A percentile compares a stretch with the other conserved stretches of the same genome.
phyloP scores from a whole-genome alignment of 169 alveolate species.

The Condylostoma magnum region DNA sequence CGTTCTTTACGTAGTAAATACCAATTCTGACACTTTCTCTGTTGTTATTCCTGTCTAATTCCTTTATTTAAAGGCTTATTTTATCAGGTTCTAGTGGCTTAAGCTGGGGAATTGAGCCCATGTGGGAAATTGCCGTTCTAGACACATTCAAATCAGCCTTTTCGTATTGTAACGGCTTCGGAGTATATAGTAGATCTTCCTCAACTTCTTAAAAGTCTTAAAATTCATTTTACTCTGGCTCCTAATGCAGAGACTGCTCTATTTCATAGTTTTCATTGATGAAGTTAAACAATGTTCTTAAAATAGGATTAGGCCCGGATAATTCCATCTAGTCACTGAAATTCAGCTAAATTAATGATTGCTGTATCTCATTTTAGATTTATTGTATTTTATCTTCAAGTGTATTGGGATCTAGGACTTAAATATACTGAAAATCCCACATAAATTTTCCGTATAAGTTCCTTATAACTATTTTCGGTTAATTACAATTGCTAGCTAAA shows the following conservation, averaged over 20 bases:
- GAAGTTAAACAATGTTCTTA: too few species aligned
- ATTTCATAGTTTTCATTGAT: too few species aligned
- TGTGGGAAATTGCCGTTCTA: too few species aligned
- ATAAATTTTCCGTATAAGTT: slow-evolving; percentile 18
- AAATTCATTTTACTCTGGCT: too few species aligned
- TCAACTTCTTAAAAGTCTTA: too few species aligned
- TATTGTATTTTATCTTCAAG: background rate
- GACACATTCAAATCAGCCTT: too few species aligned
- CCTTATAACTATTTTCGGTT: background rate
- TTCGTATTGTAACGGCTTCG: too few species aligned
- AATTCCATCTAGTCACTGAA: too few species aligned
- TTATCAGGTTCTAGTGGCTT: background rate
- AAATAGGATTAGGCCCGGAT: too few species aligned
- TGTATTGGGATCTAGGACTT: slow-evolving; percentile 4
- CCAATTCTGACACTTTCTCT: slow-evolving; percentile 28
- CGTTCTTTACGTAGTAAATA: slow-evolving; percentile 25
- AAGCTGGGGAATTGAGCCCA: background rate
- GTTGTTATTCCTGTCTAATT: background rate
- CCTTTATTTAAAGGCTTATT: background rate
- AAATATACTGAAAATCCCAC: slow-evolving; percentile 9
- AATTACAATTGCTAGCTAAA: background rate
- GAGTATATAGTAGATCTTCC: too few species aligned
- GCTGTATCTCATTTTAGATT: background rate
- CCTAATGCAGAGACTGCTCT: too few species aligned
- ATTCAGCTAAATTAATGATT: background rate